phyloP scores from a whole-genome alignment of 495 filamentous ascomycete species.

The Talaromyces thailandensis region DNA sequence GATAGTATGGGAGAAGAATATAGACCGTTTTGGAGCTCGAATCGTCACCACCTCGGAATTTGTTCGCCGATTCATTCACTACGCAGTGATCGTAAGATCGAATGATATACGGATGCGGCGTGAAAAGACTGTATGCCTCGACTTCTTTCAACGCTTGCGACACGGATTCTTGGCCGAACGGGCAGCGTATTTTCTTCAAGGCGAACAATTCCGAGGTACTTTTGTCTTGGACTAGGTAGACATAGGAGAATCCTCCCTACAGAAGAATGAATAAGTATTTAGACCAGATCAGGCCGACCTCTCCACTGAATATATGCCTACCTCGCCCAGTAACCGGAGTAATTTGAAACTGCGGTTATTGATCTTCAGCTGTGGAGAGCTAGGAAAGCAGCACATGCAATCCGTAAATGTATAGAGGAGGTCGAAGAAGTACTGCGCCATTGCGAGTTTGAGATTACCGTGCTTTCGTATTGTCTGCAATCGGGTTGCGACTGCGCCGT shows the following conservation, averaged over 20 bases:
- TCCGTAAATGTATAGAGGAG: slow-evolving; percentile 82
- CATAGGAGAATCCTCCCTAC: slow-evolving; percentile 93
- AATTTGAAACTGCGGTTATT: slow-evolving; percentile 95
- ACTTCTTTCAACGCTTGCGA: slow-evolving; percentile 91
- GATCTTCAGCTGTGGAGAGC: slow-evolving; percentile 87
- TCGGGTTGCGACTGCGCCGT: neutral
- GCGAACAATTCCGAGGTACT: slow-evolving; percentile 74
- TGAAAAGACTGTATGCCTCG: slow-evolving; percentile 89
- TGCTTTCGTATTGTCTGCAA: neutral
- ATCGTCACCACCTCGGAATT: slow-evolving; percentile 49
- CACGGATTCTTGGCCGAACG: slow-evolving; percentile 94
- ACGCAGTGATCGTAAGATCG: slow-evolving; percentile 79
- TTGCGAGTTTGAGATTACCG: slow-evolving; percentile 20
- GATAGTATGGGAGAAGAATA: slow-evolving; percentile 90
- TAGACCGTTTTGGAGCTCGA: slow-evolving; percentile 84
- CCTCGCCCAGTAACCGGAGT: slow-evolving; percentile 82
- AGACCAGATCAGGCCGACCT: neutral
- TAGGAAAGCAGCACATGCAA: slow-evolving; percentile 92
- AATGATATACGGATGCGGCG: slow-evolving; percentile 76
- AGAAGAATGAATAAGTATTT: slow-evolving; percentile 1
- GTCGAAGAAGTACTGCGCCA: slow-evolving; percentile 84
- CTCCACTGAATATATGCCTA: slow-evolving; percentile 19
- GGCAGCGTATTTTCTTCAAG: slow-evolving; percentile 96
- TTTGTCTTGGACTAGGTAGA: slow-evolving; percentile 94
- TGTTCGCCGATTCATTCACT: slow-evolving; percentile 48